Percentiles rank a stretch among this genome's conserved stretches.
These are phyloP conservation scores for Fusarium fracticaudum DNA, from an alignment of 2,329 filamentous ascomycete species.

Conservation along the genomic window DNA sequence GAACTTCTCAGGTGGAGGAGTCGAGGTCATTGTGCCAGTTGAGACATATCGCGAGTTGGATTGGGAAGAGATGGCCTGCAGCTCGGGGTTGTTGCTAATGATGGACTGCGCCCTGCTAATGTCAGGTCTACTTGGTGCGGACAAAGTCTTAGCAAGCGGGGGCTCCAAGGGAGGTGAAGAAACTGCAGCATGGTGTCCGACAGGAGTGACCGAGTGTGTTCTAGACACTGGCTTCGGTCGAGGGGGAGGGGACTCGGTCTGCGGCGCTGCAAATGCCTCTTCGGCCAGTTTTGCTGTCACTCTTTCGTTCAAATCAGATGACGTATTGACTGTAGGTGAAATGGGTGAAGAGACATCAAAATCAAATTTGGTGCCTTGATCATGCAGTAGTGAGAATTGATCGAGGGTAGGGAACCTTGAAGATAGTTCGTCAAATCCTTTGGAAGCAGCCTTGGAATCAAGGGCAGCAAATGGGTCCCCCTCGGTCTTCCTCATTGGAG, in stretches of 20 bases:
- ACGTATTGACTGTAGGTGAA: conserved; percentile 59
- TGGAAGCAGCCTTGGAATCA: conserved; percentile 67
- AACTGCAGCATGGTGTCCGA: conserved; percentile 33
- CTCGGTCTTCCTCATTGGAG: conserved; percentile 69
- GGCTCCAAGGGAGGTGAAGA: conserved; percentile 42
- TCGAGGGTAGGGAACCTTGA: conserved; percentile 89
- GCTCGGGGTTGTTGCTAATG: conserved; percentile 69
- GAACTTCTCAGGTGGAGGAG: conserved; percentile 59
- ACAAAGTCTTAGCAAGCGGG: conserved; percentile 51
- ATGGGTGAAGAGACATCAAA: conserved; percentile 71
- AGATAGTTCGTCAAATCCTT: conserved; percentile 80
- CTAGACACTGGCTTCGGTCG: conserved; percentile 37
- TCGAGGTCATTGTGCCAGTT: conserved; percentile 82
- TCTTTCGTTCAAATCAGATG: conserved; percentile 63
- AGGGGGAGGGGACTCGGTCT: conserved; percentile 27
- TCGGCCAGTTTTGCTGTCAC: conserved; percentile 83
- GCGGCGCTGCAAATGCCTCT: conserved; percentile 75
- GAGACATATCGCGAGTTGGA: conserved; percentile 57
- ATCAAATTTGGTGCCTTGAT: conserved; percentile 84
- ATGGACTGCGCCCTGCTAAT: conserved; percentile 71
- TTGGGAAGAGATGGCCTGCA: conserved; percentile 65
- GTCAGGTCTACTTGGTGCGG: conserved; percentile 55
- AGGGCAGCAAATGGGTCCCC: conserved; percentile 92
- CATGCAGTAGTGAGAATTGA: conserved; percentile 90
- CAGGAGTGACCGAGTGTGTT: conserved; percentile 47